These are phyloP conservation scores for Eudorina sp. DNA, from an alignment of 139 green algal species.

Conservation along the genomic window DNA sequence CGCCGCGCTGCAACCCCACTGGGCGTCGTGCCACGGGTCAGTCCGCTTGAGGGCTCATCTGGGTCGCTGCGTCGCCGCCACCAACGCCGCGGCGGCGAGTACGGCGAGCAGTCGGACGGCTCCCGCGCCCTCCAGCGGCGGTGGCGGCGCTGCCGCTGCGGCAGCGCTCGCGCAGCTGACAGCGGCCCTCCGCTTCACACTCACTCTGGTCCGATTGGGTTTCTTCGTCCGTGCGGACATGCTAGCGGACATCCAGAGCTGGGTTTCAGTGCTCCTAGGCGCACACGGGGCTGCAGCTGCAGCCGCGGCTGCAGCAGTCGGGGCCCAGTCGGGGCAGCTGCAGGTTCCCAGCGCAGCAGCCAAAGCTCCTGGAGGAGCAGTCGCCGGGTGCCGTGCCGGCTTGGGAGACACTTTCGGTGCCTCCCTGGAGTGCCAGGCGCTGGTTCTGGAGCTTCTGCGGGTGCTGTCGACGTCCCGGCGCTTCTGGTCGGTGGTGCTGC, in stretches of 20 bases:
- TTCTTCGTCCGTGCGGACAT: background rate
- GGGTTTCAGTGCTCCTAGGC: conserved; percentile 5
- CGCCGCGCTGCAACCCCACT: background rate
- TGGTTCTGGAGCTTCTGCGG: background rate
- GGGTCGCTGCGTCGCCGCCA: background rate
- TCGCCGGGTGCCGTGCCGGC: no score
- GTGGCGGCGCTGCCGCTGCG: background rate
- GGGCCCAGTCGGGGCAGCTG: no score
- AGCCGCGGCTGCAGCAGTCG: no score
- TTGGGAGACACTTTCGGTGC: no score
- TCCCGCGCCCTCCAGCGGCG: no score
- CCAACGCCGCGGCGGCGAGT: background rate
- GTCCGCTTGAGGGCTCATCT: background rate
- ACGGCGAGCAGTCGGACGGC: no score
- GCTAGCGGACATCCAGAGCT: background rate
- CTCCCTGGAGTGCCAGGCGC: no score
- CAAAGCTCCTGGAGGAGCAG: background rate
- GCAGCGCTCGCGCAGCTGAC: background rate
- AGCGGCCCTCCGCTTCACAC: background rate
- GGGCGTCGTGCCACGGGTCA: background rate
- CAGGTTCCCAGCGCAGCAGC: background rate
- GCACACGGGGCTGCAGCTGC: background rate
- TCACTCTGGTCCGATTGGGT: background rate
- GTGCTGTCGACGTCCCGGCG: background rate
- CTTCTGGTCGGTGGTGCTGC: conserved; percentile 9